These are phyloP conservation scores for Leishmania amazonensis DNA, from an alignment of 208 protist species.

Conservation along the genomic window DNA sequence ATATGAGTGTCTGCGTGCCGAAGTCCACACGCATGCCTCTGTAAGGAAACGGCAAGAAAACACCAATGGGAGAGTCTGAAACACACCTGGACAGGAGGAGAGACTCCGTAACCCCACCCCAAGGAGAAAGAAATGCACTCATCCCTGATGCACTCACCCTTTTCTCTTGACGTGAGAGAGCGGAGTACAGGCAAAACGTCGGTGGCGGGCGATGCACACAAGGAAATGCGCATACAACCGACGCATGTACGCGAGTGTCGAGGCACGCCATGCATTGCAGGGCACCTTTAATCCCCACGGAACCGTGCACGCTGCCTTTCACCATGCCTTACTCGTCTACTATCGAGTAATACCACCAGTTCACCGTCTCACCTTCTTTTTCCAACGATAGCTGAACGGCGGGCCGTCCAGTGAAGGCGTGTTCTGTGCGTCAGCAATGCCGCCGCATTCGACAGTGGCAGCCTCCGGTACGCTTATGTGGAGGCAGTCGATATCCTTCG, in stretches of 20 bases:
- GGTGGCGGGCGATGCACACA: not conserved
- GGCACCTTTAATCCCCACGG: slow-evolving; percentile 4
- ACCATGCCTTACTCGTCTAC: not conserved
- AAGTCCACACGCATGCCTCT: not conserved
- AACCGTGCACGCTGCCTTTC: slow-evolving; percentile 18
- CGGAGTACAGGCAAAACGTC: not conserved
- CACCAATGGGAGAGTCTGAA: not conserved
- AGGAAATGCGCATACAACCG: not conserved
- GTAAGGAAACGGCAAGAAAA: not conserved
- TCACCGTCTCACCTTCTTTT: not conserved
- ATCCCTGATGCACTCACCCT: not conserved
- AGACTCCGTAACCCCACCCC: not conserved
- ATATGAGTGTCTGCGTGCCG: not conserved
- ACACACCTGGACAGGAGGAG: not conserved
- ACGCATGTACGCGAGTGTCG: not conserved
- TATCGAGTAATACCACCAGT: slow-evolving; percentile 21
- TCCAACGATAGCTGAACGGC: not conserved
- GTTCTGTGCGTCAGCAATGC: not conserved
- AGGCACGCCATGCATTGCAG: slow-evolving; percentile 7
- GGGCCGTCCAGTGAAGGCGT: not conserved
- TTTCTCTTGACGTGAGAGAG: not conserved
- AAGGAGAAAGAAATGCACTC: not conserved
- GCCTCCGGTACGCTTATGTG: slow-evolving; percentile 36
- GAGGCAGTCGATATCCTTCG: slow-evolving; percentile 47
- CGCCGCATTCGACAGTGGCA: slow-evolving; percentile 7